phyloP scores from a whole-genome alignment of 805 yeast genomes.

The Tetrapisispora fleetii region DNA sequence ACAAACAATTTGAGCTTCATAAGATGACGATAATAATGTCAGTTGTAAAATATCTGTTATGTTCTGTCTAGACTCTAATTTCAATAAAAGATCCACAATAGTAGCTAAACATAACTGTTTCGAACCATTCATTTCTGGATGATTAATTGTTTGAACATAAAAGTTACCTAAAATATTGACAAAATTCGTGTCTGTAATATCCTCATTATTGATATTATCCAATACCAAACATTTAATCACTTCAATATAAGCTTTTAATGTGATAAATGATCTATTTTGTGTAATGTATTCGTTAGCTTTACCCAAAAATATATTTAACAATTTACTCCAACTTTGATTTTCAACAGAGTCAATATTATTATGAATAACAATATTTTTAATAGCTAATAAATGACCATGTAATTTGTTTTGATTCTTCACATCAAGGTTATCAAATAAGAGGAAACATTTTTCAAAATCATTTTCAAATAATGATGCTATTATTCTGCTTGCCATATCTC shows the following conservation, averaged over 20 bases:
- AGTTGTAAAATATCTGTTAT: conserved; percentile 25
- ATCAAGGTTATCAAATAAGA: conserved; percentile 19
- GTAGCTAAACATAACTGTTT: conserved; percentile 38
- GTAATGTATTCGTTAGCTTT: conserved; percentile 9
- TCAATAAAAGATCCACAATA: conserved; percentile 26
- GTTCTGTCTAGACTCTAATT: conserved; percentile 11
- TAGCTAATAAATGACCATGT: conserved; percentile 54
- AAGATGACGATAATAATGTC: conserved; percentile 32
- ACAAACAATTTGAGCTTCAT: conserved; percentile 38
- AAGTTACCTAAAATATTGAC: conserved; percentile 26
- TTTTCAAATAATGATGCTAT: conserved; percentile 41
- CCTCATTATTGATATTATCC: not conserved
- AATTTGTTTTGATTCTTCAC: conserved; percentile 33
- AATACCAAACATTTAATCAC: not conserved
- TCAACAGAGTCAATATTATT: not conserved
- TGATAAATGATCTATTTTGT: conserved; percentile 25
- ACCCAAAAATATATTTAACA: not conserved
- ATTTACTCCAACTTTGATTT: not conserved
- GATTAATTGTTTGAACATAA: conserved; percentile 27
- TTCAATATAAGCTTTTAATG: conserved; percentile 30
- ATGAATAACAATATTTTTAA: conserved; percentile 28
- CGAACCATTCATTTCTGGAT: conserved; percentile 36
- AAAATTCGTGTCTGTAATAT: not conserved
- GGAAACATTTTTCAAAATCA: conserved; percentile 22
- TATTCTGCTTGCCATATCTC: conserved; percentile 79